Evolutionary conservation across 345 rosid species (phyloP), one percentile per base, ranked within the genome.

Genomic region (Rhizophora apiculata): DNA sequence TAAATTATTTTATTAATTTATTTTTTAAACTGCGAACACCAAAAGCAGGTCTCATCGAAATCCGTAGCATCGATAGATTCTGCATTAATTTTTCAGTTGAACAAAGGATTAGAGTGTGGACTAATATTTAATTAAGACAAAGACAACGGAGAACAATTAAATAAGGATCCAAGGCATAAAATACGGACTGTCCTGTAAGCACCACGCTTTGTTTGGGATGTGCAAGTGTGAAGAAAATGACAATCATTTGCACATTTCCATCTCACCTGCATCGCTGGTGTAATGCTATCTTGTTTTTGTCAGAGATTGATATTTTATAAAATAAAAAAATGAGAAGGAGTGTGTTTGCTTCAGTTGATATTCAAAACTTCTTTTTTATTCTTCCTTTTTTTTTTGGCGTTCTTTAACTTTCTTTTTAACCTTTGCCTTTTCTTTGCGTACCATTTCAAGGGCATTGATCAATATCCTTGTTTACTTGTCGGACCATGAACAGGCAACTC

Each of bases 391-490:
- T n/a, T 26, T 46, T 34, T 3, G 1, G 1, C 15, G 5, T 36
- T 19, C 11, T 36, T 15, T 56, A 10, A 2, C 30, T 18, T n/a
- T 39, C 36, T 71, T 56, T 52, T 68, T 39, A 11, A 37, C 32
- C 22, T 53, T 54, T 54, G 65, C 57, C 69, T 64, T 63, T 56
- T 2, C 46, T 71, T 71, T 76, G 88, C 82, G 81, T 69, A 77
- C 71, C 79, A 71, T 82, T 84, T 58, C 80, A 75, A 82, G 75
- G 83, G 84, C 89, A 85, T 62, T 62, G 81, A 76, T 66, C 73
- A 69, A 74, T 72, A 51, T 56, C 63, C 71, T 71, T 79, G 84
- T 77, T 82, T 67, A 69, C 19, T 81, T 87, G 96, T 89, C 96
- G 89, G 85, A 67, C 34, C 60, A 80, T 81, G 63, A 60, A 85